phyloP scores from a whole-genome alignment of 176 grass and related monocot genomes.

The Puya raimondii region DNA sequence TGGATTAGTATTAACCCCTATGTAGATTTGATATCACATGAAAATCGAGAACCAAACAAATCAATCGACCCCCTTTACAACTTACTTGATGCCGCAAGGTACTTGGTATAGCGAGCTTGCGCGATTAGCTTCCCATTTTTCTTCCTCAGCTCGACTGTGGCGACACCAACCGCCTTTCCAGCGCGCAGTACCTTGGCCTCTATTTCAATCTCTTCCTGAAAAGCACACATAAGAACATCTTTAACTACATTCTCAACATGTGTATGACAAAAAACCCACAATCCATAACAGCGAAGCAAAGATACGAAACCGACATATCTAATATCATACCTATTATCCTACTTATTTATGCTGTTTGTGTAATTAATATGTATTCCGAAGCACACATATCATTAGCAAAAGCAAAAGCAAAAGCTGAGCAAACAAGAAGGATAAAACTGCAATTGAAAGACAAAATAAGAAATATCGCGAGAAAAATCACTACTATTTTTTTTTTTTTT shows the following conservation, averaged over 20 bases:
- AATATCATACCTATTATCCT: neutral
- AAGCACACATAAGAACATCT: constrained; percentile 3
- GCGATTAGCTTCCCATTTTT: constrained; percentile 75
- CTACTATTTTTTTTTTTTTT: too few species aligned
- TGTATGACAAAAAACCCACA: neutral
- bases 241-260: constrained; percentile 1
- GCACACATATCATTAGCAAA: neutral
- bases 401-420: neutral
- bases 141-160: constrained; percentile 68
- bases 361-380: neutral
- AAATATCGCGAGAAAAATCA: too few species aligned
- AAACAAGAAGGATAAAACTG: neutral
- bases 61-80: constrained; percentile 21
- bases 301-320: too few species aligned
- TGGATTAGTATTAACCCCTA: too few species aligned
- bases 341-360: neutral
- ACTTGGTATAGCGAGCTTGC: constrained; percentile 86
- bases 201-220: constrained; percentile 88
- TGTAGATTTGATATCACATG: too few species aligned
- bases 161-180: constrained; percentile 74
- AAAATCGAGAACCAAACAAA: neutral
- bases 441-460: neutral
- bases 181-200: constrained; percentile 74
- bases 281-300: neutral
- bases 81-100: constrained; percentile 65